Conservation (phyloP, 495 filamentous ascomycete species). For the Margaritispora aquatica region DNA sequence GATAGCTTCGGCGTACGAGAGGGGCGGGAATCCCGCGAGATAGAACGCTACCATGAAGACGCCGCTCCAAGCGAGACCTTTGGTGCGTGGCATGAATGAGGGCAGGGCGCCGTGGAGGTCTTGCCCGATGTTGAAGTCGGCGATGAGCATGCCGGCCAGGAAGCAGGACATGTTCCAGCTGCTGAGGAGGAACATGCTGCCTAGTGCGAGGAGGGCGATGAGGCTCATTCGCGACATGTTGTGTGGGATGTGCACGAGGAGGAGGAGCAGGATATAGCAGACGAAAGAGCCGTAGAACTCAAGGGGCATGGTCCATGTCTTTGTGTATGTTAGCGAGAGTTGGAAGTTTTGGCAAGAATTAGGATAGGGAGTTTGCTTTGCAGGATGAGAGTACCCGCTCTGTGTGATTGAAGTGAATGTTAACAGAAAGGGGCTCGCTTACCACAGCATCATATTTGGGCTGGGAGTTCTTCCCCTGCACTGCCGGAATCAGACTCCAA, state of each 20-base stretch:
- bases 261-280: conserved; percentile 53
- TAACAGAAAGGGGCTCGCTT: too few species aligned
- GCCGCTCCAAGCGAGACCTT: neutral
- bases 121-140: conserved; percentile 7
- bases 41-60: conserved; percentile 4
- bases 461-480: conserved; percentile 27
- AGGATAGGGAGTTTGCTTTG: too few species aligned
- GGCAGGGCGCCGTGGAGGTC: neutral
- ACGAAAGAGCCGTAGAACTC: conserved; percentile 60
- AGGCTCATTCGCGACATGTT: conserved; percentile 1
- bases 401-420: too few species aligned
- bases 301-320: conserved; percentile 70
- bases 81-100: neutral
- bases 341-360: too few species aligned
- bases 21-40: conserved; percentile 6
- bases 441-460: conserved; percentile 55
- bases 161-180: conserved; percentile 12
- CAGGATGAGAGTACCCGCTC: too few species aligned
- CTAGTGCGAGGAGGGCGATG: neutral
- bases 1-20: neutral
- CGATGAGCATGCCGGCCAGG: conserved; percentile 4
- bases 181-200: neutral
- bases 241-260: conserved; percentile 33
- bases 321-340: too few species aligned
- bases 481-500: conserved; percentile 43